Evolutionary conservation across 1,284 basidiomycete genomes (phyloP), one percentile per base, ranked within the genome.

Genomic region (Volvariella volvacea): DNA sequence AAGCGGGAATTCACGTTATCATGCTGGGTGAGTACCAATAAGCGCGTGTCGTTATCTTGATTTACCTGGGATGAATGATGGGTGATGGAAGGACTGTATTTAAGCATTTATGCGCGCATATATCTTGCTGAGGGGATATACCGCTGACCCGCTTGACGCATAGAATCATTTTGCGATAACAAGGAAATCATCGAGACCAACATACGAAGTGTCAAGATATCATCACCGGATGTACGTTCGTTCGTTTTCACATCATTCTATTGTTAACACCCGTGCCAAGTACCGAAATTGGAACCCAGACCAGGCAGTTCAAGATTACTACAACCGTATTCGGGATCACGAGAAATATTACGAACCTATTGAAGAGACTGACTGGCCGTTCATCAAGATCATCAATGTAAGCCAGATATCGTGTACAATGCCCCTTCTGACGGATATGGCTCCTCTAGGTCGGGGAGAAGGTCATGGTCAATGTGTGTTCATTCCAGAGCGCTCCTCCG

Each of bases 191-290:
- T 99, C 47, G 86, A 95, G 51, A 81, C 80, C 6, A 99, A 99
- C 59, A 97, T 99, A 43, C 79, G 94, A 40, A 92, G 83, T 52
- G 95, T 99, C 65, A 99, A 99, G 75, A 91, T 99, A 41, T 95
- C 92, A 16, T 98, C 94, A 17, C 95, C 94, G 2, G 94, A 98
- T 63, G 92, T 92, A 57, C 46, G 87, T 73, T 31, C 19, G 16
- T 43, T 41, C 34, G n/a, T 39, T 43, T 17, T 38, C 28, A 37
- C n/a, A n/a, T n/a, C n/a, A n/a, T n/a, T n/a, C n/a, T n/a, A n/a
- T n/a, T n/a, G n/a, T n/a, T n/a, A n/a, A n/a, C n/a, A n/a, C n/a
- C n/a, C n/a, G n/a, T n/a, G n/a, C n/a, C n/a, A n/a, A 96, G 90
- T 99, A 99, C 62, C 80, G 83, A 43, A 81, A 78, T 2, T 98